Conservation (phyloP, 148 eudicot genomes). For the Linanthus parryae region DNA sequence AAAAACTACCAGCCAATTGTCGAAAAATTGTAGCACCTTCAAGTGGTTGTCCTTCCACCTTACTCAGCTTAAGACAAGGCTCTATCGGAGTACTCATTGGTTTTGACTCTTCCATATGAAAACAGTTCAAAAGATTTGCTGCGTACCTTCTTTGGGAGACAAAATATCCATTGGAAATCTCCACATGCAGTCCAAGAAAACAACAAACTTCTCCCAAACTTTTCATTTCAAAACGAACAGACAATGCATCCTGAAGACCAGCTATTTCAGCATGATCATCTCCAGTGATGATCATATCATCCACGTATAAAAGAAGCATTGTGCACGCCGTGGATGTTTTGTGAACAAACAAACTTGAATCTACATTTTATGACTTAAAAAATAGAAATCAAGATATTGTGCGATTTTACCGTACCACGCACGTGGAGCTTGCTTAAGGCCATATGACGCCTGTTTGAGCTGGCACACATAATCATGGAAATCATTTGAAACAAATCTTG, state of each 20-base stretch:
- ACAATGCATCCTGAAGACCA: neutral
- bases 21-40: neutral
- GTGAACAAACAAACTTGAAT: neutral
- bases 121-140: neutral
- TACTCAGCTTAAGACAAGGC: neutral
- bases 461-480: neutral
- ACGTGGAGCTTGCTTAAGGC: neutral
- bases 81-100: neutral
- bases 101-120: neutral
- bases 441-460: neutral
- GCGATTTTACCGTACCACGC: constrained; percentile 2
- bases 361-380: neutral
- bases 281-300: neutral
- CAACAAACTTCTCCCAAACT: neutral
- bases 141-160: neutral
- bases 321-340: neutral
- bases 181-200: neutral
- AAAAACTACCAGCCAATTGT: neutral
- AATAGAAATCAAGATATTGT: neutral
- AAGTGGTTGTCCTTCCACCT: neutral
- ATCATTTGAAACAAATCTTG: neutral
- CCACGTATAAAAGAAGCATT: neutral
- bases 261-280: neutral
- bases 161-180: neutral
- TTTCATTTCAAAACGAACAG: neutral